Percentiles rank a stretch among this genome's conserved stretches.
These are phyloP conservation scores for Symbiodinium natans DNA, from an alignment of 73 alveolate species.

Conservation along the genomic window DNA sequence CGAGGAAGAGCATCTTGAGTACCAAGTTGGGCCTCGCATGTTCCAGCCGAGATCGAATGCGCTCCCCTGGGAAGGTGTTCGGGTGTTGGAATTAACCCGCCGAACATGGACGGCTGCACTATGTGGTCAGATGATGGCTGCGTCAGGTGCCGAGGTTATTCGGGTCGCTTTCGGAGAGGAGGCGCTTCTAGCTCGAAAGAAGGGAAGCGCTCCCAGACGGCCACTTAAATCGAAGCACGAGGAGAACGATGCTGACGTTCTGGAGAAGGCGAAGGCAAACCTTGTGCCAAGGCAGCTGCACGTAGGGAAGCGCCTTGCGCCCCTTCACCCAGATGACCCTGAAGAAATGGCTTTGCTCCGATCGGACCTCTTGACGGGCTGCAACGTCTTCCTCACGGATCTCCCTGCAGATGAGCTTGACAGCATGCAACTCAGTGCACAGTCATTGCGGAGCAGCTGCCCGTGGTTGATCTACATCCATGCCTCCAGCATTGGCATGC, in stretches of 20 bases:
- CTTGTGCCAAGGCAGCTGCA: conserved; percentile 67
- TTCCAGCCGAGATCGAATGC: conserved; percentile 68
- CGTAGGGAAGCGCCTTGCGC: conserved; percentile 65
- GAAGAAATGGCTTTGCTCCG: neutral
- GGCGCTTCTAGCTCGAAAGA: neutral
- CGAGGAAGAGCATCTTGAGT: conserved; percentile 18
- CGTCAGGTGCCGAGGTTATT: conserved; percentile 70
- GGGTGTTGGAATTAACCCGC: conserved; percentile 49
- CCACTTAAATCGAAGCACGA: neutral
- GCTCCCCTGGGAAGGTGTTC: conserved; percentile 87
- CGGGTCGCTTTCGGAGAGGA: conserved; percentile 33
- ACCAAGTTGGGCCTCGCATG: conserved; percentile 58
- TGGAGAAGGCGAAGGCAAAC: neutral
- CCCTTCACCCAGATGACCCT: neutral
- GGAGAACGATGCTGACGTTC: neutral
- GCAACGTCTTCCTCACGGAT: conserved; percentile 78
- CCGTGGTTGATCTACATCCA: conserved; percentile 56
- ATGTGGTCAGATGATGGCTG: conserved; percentile 80
- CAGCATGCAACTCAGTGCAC: conserved; percentile 16
- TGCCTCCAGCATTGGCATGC: conserved; percentile 43
- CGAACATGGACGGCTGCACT: conserved; percentile 89
- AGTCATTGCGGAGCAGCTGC: conserved; percentile 33
- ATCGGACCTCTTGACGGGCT: conserved; percentile 28
- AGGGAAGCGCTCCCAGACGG: neutral
- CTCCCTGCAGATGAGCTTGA: conserved; percentile 56